Conservation (phyloP, 139 green algal genomes). For the Deuterostichococcus epilithicus region DNA sequence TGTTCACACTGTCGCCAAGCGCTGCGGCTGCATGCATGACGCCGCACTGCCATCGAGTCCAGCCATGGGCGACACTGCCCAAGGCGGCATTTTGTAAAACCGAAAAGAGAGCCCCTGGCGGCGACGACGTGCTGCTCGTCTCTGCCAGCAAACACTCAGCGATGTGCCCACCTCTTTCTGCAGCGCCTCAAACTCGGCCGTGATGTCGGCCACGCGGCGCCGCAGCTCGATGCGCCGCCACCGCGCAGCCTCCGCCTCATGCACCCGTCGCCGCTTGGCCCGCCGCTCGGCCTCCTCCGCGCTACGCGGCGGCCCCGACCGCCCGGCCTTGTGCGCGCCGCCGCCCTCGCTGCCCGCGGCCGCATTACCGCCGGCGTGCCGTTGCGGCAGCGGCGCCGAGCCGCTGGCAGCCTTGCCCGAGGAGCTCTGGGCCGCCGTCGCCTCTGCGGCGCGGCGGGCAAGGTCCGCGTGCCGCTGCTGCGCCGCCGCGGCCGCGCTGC, state of each 20-base stretch:
- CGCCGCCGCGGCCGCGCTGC: not conserved
- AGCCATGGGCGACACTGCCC: too few relatives aligned
- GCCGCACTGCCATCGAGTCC: too few relatives aligned
- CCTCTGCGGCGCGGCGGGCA: not conserved
- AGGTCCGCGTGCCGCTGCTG: not conserved
- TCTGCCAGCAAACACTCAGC: not conserved
- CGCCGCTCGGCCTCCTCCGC: slow-evolving; percentile 16
- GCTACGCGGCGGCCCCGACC: not conserved
- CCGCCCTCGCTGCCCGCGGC: too few relatives aligned
- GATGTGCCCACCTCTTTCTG: slow-evolving; percentile 27
- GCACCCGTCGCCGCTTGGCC: slow-evolving; percentile 12
- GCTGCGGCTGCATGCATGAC: too few relatives aligned
- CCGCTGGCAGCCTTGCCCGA: slow-evolving; percentile 6
- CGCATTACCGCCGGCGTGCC: not conserved
- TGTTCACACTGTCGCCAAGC: too few relatives aligned
- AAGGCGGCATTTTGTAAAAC: too few relatives aligned
- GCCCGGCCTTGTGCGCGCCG: too few relatives aligned
- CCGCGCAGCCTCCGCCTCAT: slow-evolving; percentile 11
- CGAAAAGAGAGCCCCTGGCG: too few relatives aligned
- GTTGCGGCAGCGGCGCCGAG: slow-evolving; percentile 5
- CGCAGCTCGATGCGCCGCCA: slow-evolving; percentile 31
- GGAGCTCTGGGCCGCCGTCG: not conserved
- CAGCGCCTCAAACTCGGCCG: slow-evolving; percentile 38
- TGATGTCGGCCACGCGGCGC: slow-evolving; percentile 31
- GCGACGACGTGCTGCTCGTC: not conserved